These are phyloP conservation scores for Plectosphaerella cucumerina DNA, from an alignment of 2,329 filamentous ascomycete species.

Conservation along the genomic window DNA sequence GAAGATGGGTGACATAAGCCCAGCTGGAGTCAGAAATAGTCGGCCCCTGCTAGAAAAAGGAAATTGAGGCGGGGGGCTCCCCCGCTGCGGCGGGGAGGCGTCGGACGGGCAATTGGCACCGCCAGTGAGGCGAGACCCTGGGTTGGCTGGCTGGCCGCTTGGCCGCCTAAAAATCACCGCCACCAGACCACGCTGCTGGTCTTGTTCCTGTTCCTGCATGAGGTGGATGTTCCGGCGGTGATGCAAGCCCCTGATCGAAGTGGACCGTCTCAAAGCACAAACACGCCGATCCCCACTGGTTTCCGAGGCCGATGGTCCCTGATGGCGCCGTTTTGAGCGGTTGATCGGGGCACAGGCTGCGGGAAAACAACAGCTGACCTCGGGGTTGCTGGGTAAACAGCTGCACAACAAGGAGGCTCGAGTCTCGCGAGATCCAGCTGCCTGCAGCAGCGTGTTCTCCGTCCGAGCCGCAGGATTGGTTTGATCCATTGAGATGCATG, in stretches of 20 bases:
- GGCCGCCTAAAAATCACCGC: no score
- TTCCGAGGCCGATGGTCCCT: not conserved
- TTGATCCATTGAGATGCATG: no score
- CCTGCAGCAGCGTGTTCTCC: not conserved
- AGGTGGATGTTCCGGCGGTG: not conserved
- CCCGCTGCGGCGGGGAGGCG: no score
- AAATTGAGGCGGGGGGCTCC: no score
- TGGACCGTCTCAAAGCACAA: not conserved
- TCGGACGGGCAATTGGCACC: no score
- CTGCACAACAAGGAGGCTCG: not conserved
- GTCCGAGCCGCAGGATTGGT: no score
- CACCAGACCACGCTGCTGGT: no score
- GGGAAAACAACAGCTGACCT: constrained; percentile 1
- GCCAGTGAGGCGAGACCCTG: no score
- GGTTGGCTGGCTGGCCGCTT: no score
- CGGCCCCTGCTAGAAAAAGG: no score
- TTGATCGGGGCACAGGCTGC: not conserved
- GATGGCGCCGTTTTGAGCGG: not conserved
- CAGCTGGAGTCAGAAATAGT: no score
- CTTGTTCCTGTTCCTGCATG: not conserved
- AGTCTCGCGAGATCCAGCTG: not conserved
- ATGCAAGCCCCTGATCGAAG: not conserved
- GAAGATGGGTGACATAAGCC: no score
- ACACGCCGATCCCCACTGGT: not conserved
- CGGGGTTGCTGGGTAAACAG: not conserved